Evolutionary conservation across 257 asterid species (phyloP).

Genomic region (Echites panduratus): DNA sequence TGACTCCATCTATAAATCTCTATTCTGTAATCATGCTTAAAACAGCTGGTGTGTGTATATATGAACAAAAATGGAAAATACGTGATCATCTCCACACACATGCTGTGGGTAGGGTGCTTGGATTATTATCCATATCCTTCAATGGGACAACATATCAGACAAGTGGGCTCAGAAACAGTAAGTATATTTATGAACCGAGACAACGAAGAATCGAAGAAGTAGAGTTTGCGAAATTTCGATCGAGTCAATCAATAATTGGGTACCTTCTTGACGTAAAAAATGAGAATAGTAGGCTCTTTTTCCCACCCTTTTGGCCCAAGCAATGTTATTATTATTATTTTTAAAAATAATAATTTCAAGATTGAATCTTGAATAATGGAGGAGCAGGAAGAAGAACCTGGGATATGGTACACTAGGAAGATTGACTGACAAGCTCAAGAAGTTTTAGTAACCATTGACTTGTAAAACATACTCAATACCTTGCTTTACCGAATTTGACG

Average conservation of each 20-base stretch:
- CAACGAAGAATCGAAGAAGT: not conserved
- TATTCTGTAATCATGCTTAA: no score
- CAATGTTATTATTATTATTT: not conserved
- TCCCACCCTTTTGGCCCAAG: not conserved
- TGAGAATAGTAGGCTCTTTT: not conserved
- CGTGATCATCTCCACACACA: no score
- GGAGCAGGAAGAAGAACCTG: not conserved
- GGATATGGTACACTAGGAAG: not conserved
- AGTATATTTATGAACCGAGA: not conserved
- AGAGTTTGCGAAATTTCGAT: not conserved
- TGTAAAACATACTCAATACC: no score
- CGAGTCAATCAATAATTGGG: not conserved
- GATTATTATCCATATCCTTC: not conserved
- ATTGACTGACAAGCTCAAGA: not conserved
- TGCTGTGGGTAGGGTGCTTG: not conserved
- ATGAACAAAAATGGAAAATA: no score
- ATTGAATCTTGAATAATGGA: not conserved
- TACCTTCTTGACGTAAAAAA: not conserved
- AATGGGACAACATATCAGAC: not conserved
- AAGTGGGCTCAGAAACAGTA: not conserved
- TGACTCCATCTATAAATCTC: no score
- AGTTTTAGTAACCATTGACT: not conserved
- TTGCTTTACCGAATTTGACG: no score
- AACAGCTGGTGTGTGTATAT: no score
- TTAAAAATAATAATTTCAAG: not conserved